Base-by-base conservation (phyloP, 2,329 filamentous ascomycete genomes). In the Xylaria sp. region DNA sequence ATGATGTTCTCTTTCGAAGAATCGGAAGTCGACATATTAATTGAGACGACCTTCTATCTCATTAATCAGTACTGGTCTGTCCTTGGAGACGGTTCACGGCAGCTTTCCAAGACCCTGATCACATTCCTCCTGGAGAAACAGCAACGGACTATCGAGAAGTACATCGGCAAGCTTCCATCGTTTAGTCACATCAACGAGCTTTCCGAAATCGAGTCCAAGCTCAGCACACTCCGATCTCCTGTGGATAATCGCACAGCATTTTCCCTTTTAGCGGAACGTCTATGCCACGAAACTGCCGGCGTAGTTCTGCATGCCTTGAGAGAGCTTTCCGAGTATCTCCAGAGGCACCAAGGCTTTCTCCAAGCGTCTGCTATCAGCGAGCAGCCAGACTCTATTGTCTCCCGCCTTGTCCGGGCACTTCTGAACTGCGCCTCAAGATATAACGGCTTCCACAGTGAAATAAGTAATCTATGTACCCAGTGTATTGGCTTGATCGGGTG, bases 401-500 rank as follows among this genome's bases (percentile, higher is more conserved):
- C 87, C 6, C 80, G 83, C 9, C 78, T 97, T 52, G 83, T 89
- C 54, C 85, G 93, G 55, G 86, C 90, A 10, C 79, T 99, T 9
- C 82, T 99, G 8, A 92, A 97, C 74, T 92, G 90, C 55, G 89
- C 88, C 54, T 85, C 92, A 57, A 91, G 88, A 64, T 94, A 94
- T 73, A 90, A 87, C 64, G 83, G 84, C 54, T 79, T 81, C 10
- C 83, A 89, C 48, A 73, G 79, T 6, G 83, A 85, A 10, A 89
- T 97, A 57, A 81, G 87, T 54, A 79, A 84, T 16, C 78, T 95
- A 2, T 91, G 90, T 63, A 89, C 91, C 11, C 85, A 89, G 69
- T 94, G 91, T 65, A 80, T 99, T 46, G 95, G 95, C 0, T 80
- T 95, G 18, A 86, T 99, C 56, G 94, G 95, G 5, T 96, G 92